Evolutionary conservation across 2,329 filamentous ascomycete species (phyloP).

Genomic region (Colletotrichum eleusines): DNA sequence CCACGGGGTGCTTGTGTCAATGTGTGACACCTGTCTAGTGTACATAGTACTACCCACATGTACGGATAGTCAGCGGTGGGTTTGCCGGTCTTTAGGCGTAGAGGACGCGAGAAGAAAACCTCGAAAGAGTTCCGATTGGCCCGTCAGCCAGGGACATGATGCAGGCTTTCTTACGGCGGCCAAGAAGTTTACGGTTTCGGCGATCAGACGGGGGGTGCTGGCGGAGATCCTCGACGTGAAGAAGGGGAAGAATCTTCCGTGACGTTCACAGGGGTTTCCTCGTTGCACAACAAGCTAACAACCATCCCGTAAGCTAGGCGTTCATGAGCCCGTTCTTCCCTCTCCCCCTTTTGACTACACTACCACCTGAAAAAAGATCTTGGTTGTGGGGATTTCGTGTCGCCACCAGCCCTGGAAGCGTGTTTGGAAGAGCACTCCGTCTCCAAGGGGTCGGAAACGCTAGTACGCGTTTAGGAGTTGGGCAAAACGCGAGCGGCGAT

Average conservation of each 20-base stretch:
- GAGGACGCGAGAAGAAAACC: not conserved
- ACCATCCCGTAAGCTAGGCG: conserved; percentile 19
- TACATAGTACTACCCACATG: too few species aligned
- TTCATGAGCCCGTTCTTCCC: conserved; percentile 17
- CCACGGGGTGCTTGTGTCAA: not conserved
- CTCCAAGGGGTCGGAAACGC: too few species aligned
- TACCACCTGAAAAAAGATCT: too few species aligned
- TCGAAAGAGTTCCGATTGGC: conserved; percentile 36
- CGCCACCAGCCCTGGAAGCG: conserved; percentile 4
- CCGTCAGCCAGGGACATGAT: too few species aligned
- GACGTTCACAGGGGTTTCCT: conserved; percentile 9
- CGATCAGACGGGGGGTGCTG: conserved; percentile 34
- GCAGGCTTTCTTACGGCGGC: conserved; percentile 36
- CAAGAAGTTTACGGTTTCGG: conserved; percentile 41
- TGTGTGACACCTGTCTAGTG: not conserved
- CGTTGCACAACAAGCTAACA: not conserved
- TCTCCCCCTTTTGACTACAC: not conserved
- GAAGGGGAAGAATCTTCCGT: not conserved
- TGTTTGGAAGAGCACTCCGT: too few species aligned
- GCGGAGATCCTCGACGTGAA: conserved; percentile 25
- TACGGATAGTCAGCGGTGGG: conserved; percentile 7
- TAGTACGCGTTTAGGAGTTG: conserved; percentile 32
- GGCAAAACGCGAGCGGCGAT: conserved; percentile 18
- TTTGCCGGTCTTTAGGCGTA: conserved; percentile 5
- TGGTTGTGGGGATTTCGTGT: conserved; percentile 23